Base-by-base conservation (phyloP, 2,329 filamentous ascomycete species). In the Diatrype stigma region DNA sequence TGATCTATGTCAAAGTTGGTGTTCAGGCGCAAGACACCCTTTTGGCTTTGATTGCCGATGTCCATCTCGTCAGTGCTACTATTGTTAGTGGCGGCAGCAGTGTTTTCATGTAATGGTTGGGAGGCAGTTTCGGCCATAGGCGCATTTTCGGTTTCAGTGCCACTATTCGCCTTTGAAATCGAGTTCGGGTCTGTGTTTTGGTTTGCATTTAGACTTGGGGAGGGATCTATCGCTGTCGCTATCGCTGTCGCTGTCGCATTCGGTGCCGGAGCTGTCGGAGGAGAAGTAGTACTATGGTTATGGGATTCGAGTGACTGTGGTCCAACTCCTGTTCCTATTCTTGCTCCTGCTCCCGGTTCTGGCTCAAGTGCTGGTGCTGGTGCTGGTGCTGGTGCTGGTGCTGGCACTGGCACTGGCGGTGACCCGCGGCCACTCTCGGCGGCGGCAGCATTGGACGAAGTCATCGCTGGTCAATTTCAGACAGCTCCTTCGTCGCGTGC, bases 401-500 rank as follows among this genome's bases (percentile, higher is more conserved):
- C 26, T 30, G 26, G 26, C 10, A 30, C 26, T 30, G 37, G 37
- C 19, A 14, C 19, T 40, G 19, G 37, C 37, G 37, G 37, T 40
- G 37, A 40, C 37, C 37, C 37, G 37, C 37, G 37, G 19, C 37
- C 37, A 10, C 17, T 14, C 37, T 22, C 37, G 37, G 40, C 40
- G 6, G 37, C 69, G 69, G 68, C 71, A 67, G 67, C 72, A 67
- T 72, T 72, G 65, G 78, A 79, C 79, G 78, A 82, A 80, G 76
- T 80, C 79, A 82, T 81, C 77, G 78, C 79, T 81, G 69, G 71
- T 75, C 67, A 65, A 63, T 59, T 54, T 53, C 49, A 60, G 68
- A 77, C 77, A 79, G 78, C 78, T 80, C 77, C 72, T 80, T 78
- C 77, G 77, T 74, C 78, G 69, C 57, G 60, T 55, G 6, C n/a